Evolutionary conservation across 352 stramenopile species (phyloP), one percentile per base, ranked within the genome.

Genomic region (Pythium aquatile): DNA sequence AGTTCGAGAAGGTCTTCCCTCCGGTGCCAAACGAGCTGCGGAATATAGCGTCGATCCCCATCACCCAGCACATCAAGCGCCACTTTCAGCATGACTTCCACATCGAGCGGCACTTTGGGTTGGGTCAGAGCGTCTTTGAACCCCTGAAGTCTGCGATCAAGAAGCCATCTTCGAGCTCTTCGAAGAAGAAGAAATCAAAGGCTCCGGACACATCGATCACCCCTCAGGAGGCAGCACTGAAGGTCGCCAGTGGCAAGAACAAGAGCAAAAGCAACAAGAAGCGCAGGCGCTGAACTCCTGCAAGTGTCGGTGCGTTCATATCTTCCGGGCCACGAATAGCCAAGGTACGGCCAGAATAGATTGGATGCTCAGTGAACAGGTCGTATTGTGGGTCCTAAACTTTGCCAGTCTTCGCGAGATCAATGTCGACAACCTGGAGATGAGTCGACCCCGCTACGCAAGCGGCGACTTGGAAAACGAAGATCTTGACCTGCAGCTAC

Each of bases 101-200:
- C 49, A 78, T 88, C 55, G 83, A 91, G 30, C 82, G 83, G 24
- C 78, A 89, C 44, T 91, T 90, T 55, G 83, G 83, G 1, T 61
- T 91, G 7, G 77, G 79, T 16, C 83, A 91, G 61, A 90, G 80
- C 39, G 71, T 91, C 55, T 90, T 91, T 32, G 79, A 90, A 58
- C 78, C 83, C 11, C 65, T 91, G 2, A 87, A 89, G 51, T 70
- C 62, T n/a, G 69, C 61, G 1, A 58, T 82, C 11, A 78, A 66
- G 32, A 77, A 87, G 46, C 65, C 77, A 5, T 77, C 61, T 3
- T 69, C 73, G 1, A 24, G 20, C 20, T 68, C 62, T n/a, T 51
- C 30, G 20, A 70, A 65, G 51, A 67, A 66, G 35, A 71, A 71
- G 20, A 76, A 70, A 53, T 76, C 77, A 51, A 69, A 65, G 44